Evolutionary conservation across 805 yeast genomes (phyloP), one percentile per base, ranked within the genome.

Genomic region (Yamadazyma olivae): DNA sequence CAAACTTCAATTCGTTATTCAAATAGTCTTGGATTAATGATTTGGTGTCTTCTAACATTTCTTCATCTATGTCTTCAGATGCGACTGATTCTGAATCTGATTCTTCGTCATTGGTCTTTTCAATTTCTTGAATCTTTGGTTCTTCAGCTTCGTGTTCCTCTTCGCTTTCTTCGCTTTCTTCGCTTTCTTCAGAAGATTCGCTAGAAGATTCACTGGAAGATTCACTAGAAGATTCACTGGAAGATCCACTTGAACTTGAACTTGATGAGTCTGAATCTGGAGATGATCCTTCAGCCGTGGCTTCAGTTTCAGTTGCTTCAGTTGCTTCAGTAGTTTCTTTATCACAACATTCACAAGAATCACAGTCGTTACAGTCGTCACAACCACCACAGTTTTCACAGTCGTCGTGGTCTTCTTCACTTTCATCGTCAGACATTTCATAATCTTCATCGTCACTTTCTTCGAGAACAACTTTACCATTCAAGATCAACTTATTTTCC

Each of bases 401-500:
- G 17, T 29, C 50, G 13, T 42, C 47, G 28, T 20, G 39, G 19
- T 40, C 46, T 20, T 27, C 45, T 17, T 43, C 46, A 27, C 45
- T 50, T 16, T 39, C 46, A 23, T 43, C 53, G 20, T 19, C 38
- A 19, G 35, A 40, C n/a, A 39, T 46, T 26, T 50, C 56, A 6
- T 39, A 49, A 18, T 44, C 45, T 23, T 40, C 46, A 27, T 49
- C 59, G 9, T 39, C 53, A 9, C 39, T 53, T 8, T 40, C 53
- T 16, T 50, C 54, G n/a, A 36, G 39, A 17, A 50, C 50, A 30
- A 43, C 53, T 49, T 61, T 66, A 32, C 73, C 74, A 29, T 45
- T 57, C 39, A 67, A 53, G 22, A 63, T 53, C 41, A 68, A 62
- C 51, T 67, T 70, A 39, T 67, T 68, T 42, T 63, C 66, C 31